Conservation (phyloP, 805 yeast genomes). For the Ogataea populi-albae region DNA sequence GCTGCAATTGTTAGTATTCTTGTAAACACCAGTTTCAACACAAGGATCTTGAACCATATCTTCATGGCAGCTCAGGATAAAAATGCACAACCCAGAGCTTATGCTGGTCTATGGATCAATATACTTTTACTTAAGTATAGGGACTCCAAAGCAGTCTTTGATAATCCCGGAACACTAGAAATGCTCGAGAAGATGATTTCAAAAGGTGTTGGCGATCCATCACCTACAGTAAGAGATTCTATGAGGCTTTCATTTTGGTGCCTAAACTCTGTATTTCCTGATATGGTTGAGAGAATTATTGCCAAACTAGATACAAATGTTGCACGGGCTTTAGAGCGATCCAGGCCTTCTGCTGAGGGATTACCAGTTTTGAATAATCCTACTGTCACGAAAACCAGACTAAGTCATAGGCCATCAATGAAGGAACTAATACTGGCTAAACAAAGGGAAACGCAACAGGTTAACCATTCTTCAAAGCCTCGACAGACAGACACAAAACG, state of each 20-base stretch:
- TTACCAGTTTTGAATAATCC: conserved; percentile 13
- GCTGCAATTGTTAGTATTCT: conserved; percentile 55
- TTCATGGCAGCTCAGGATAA: conserved; percentile 59
- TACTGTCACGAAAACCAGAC: conserved; percentile 10
- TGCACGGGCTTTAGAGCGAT: conserved; percentile 59
- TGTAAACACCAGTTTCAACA: conserved; percentile 50
- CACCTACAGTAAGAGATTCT: conserved; percentile 72
- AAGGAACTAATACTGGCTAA: conserved; percentile 46
- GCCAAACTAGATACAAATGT: conserved; percentile 42
- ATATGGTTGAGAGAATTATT: conserved; percentile 41
- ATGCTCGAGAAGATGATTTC: conserved; percentile 47
- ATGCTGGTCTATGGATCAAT: conserved; percentile 68
- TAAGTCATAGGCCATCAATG: conserved; percentile 43
- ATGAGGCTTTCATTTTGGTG: conserved; percentile 77
- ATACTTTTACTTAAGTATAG: conserved; percentile 54
- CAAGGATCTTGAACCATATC: conserved; percentile 50
- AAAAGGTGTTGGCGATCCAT: conserved; percentile 73
- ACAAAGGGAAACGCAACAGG: conserved; percentile 31
- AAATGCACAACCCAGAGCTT: conserved; percentile 66
- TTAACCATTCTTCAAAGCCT: conserved; percentile 2
- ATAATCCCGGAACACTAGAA: conserved; percentile 36
- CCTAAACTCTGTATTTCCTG: conserved; percentile 52
- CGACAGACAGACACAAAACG: conserved; percentile 7
- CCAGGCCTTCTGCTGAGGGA: conserved; percentile 39
- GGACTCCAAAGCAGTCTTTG: conserved; percentile 30